Evolutionary conservation across 2,329 filamentous ascomycete genomes (phyloP).

Genomic region (Camillea tinctor): DNA sequence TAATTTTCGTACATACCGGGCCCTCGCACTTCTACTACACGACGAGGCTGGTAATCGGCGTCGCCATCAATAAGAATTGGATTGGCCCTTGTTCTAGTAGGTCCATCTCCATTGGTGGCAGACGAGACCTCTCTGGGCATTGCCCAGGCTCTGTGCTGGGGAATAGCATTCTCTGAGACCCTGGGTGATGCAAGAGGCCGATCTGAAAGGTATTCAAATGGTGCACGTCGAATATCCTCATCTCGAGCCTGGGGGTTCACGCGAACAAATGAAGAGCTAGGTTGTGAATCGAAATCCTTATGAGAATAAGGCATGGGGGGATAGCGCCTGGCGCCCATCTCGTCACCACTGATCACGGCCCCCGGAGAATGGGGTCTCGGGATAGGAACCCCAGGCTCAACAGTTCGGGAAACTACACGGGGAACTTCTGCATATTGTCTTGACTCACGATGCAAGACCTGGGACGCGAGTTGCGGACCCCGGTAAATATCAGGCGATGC

Average conservation of each 20-base stretch:
- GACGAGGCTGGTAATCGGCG: slow-evolving; percentile 17
- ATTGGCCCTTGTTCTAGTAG: slow-evolving; percentile 18
- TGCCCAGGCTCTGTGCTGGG: slow-evolving; percentile 15
- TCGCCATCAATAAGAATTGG: slow-evolving; percentile 24
- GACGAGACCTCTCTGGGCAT: slow-evolving; percentile 15
- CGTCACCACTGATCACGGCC: slow-evolving; percentile 17
- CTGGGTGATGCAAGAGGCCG: slow-evolving; percentile 5
- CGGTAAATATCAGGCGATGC: slow-evolving; percentile 22
- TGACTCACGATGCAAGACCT: slow-evolving; percentile 17
- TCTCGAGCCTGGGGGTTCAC: slow-evolving; percentile 18
- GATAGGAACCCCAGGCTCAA: slow-evolving; percentile 17
- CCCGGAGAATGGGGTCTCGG: slow-evolving; percentile 20
- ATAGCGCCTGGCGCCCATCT: slow-evolving; percentile 21
- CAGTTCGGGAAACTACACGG: slow-evolving; percentile 20
- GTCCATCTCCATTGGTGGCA: slow-evolving; percentile 14
- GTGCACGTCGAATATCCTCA: slow-evolving; percentile 14
- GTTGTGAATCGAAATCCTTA: slow-evolving; percentile 15
- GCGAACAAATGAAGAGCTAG: slow-evolving; percentile 23
- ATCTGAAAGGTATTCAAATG: slow-evolving; percentile 18
- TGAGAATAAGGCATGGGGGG: slow-evolving; percentile 24
- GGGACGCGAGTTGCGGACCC: slow-evolving; percentile 12
- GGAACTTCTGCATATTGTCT: slow-evolving; percentile 20
- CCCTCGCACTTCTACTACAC: slow-evolving; percentile 23
- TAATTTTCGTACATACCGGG: slow-evolving; percentile 17
- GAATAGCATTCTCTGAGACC: slow-evolving; percentile 3